Evolutionary conservation across 345 rosid species (phyloP).

Genomic region (Camelina sativa): DNA sequence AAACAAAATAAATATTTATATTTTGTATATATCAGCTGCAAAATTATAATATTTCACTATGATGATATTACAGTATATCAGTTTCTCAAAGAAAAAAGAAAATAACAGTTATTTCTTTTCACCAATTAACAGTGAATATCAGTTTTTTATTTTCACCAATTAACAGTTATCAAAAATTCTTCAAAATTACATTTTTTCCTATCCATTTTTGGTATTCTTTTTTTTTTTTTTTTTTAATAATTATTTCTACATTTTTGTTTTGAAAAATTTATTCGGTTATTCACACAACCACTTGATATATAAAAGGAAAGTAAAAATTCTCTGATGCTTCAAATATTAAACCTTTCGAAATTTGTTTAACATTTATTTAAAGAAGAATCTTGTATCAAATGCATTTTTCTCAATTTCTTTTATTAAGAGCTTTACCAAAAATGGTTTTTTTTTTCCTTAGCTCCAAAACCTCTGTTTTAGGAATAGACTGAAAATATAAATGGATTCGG

Average conservation of each 20-base stretch:
- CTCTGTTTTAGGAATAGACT: slow-evolving; percentile 9
- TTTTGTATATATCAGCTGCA: no score
- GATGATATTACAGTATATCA: no score
- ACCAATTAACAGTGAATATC: no score
- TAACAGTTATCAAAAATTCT: no score
- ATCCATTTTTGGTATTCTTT: no score
- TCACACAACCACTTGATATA: neutral
- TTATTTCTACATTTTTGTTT: neutral
- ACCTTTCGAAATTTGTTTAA: neutral
- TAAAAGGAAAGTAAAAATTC: neutral
- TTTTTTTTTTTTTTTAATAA: neutral
- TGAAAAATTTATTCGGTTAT: neutral
- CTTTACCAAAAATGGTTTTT: slow-evolving; percentile 27
- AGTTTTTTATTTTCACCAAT: neutral
- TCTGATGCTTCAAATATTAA: neutral
- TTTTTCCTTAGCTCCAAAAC: slow-evolving; percentile 19
- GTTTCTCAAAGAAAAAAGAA: no score
- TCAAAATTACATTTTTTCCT: no score
- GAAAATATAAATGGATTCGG: neutral
- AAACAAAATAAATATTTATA: neutral
- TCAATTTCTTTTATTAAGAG: slow-evolving; percentile 28
- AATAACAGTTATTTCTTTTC: no score
- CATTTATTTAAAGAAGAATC: neutral
- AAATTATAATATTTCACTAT: no score
- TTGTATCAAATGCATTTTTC: slow-evolving; percentile 22